Evolutionary conservation across 257 asterid species (phyloP).

Genomic region (Striga asiatica): DNA sequence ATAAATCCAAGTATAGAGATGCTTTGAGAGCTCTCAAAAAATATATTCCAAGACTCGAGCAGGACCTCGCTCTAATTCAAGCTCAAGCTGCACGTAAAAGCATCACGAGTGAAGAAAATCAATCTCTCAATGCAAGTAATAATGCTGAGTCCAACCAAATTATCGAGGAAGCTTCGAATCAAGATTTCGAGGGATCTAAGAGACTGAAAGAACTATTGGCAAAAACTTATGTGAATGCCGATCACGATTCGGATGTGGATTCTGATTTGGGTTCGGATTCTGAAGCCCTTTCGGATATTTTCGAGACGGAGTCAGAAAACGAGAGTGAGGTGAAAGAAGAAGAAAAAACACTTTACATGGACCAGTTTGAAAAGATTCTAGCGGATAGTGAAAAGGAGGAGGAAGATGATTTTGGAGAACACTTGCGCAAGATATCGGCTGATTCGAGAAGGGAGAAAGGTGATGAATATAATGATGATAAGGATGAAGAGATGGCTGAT

Average conservation of each 20-base stretch:
- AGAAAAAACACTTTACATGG: constrained; percentile 52
- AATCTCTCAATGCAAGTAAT: constrained; percentile 17
- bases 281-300: constrained; percentile 76
- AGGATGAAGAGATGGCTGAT: constrained; percentile 30
- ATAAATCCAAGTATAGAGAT: constrained; percentile 87
- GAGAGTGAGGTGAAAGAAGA: constrained; percentile 36
- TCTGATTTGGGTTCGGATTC: constrained; percentile 51
- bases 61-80: constrained; percentile 63
- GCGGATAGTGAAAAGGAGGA: constrained; percentile 26
- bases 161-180: constrained; percentile 23
- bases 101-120: constrained; percentile 18
- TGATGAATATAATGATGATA: constrained; percentile 15
- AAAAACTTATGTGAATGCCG: constrained; percentile 26
- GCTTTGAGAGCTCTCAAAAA: constrained; percentile 70
- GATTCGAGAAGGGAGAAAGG: constrained; percentile 44
- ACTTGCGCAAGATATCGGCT: constrained; percentile 55
- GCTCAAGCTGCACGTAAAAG: constrained; percentile 47
- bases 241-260: constrained; percentile 24
- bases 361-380: constrained; percentile 63
- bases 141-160: constrained; percentile 16
- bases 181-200: constrained; percentile 40
- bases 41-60: constrained; percentile 82
- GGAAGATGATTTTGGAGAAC: constrained; percentile 52
- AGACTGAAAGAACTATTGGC: constrained; percentile 50
- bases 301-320: constrained; percentile 59